Evolutionary conservation across 1,284 basidiomycete genomes (phyloP).

Genomic region (Trichosporon inkin): DNA sequence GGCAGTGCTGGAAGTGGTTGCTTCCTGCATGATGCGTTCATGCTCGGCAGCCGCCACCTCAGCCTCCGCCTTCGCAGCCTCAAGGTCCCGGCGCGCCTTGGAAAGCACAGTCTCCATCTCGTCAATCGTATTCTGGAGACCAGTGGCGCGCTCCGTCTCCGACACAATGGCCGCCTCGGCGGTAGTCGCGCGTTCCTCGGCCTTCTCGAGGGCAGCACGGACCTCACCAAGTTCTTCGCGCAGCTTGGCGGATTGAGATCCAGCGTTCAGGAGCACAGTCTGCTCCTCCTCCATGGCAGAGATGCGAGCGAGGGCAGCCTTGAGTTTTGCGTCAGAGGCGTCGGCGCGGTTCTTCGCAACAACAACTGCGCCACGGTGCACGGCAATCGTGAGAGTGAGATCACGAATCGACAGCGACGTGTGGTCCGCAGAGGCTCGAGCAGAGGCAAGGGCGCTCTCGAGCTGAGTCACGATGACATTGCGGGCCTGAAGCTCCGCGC

Average conservation of each 20-base stretch:
- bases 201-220: neutral
- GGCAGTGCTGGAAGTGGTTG: neutral
- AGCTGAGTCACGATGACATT: slow-evolving; percentile 4
- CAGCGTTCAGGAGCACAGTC: slow-evolving; percentile 8
- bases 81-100: neutral
- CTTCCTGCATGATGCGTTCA: slow-evolving; percentile 71
- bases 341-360: neutral
- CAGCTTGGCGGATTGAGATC: neutral
- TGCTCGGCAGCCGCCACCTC: slow-evolving; percentile 1
- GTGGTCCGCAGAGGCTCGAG: neutral
- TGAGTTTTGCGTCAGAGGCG: neutral
- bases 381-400: slow-evolving; percentile 15
- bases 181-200: neutral
- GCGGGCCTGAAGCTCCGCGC: neutral
- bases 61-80: neutral
- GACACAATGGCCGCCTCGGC: neutral
- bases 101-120: slow-evolving; percentile 3
- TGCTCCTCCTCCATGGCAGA: slow-evolving; percentile 9
- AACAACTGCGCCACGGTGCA: slow-evolving; percentile 10
- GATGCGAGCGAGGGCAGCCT: slow-evolving; percentile 4
- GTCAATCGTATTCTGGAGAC: neutral
- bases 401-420: neutral
- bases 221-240: slow-evolving; percentile 14
- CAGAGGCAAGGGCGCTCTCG: neutral
- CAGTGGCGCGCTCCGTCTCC: neutral